Evolutionary conservation across 2,329 filamentous ascomycete genomes (phyloP), one percentile per base, ranked within the genome.

Genomic region (Pseudogymnoascus sp.): DNA sequence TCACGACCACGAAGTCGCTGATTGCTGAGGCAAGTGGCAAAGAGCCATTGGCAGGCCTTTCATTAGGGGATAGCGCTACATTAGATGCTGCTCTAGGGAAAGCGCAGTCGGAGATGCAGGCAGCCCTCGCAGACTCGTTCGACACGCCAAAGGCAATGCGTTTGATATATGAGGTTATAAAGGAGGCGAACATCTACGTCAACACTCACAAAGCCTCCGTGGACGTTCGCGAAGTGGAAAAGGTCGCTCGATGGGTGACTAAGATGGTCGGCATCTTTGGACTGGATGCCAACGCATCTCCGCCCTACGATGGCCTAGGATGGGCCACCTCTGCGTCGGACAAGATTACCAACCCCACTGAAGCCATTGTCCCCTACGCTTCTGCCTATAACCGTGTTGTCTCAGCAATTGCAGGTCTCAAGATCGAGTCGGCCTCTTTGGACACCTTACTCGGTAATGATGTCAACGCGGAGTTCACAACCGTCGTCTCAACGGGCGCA

Each of bases 201-300:
- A 79, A 75, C 65, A 75, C 78, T 12, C 77, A 80, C 67, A 79
- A 79, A 65, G 75, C 77, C 5, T 71, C 75, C 23, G 69, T 76
- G 36, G 79, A 83, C 66, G 73, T 83, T 14, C 68, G 71, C 8
- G 78, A 78, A 12, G 72, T 86, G 3, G 81, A 84, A 68, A 75
- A 78, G 1, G 78, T 90, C 63, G 91, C 89, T 5, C 81, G 84
- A 62, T 97, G 90, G 87, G 80, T 96, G 51, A 96, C 93, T 1
- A 86, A 86, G 64, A 88, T 96, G 65, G 86, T 95, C 14, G 88
- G 89, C 65, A 90, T 93, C 66, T 90, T 97, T 66, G 93, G 93
- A 42, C 82, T 97, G 0, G 88, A 93, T 71, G 79, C 83, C 2
- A 81, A 82, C 67, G 47, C 29, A 12, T 60, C 45, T 40, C 71